Evolutionary conservation across 257 asterid species (phyloP).

Genomic region (Gentiana macrophylla): DNA sequence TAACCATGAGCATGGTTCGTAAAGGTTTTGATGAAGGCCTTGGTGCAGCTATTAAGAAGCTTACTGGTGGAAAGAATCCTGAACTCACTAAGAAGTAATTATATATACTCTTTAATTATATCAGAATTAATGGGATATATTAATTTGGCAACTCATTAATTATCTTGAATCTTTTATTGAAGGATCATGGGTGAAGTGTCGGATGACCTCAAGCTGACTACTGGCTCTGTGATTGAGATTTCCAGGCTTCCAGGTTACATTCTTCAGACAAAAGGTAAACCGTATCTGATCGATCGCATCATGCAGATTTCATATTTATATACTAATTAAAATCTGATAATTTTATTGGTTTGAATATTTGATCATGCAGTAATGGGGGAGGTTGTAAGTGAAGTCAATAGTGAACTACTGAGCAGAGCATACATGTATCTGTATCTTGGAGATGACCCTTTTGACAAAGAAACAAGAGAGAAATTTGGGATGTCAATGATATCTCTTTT

Average conservation of each 20-base stretch:
- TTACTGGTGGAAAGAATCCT: constrained; percentile 55
- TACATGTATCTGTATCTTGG: constrained; percentile 52
- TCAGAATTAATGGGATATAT: not conserved
- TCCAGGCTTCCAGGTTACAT: constrained; percentile 62
- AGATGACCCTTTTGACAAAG: constrained; percentile 71
- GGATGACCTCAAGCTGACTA: constrained; percentile 50
- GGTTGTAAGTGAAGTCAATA: constrained; percentile 50
- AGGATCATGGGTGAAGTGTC: constrained; percentile 75
- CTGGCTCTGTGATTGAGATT: constrained; percentile 68
- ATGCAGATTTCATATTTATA: constrained; percentile 2
- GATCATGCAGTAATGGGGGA: constrained; percentile 48
- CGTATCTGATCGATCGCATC: not conserved
- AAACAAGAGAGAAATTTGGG: constrained; percentile 64
- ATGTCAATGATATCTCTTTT: constrained; percentile 39
- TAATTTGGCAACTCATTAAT: no score
- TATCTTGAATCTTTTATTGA: constrained; percentile 13
- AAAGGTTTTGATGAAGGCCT: constrained; percentile 58
- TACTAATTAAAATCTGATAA: not conserved
- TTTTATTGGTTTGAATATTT: not conserved
- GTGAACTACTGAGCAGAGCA: constrained; percentile 72
- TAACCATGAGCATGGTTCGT: constrained; percentile 69
- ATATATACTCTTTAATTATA: not conserved
- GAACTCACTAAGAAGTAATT: constrained; percentile 53
- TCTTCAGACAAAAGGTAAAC: constrained; percentile 62
- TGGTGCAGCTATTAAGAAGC: constrained; percentile 69